A percentile compares a stretch with the other conserved stretches of the same genome.
Conservation (phyloP, 208 protist species). For the Trypanosoma caninum region DNA sequence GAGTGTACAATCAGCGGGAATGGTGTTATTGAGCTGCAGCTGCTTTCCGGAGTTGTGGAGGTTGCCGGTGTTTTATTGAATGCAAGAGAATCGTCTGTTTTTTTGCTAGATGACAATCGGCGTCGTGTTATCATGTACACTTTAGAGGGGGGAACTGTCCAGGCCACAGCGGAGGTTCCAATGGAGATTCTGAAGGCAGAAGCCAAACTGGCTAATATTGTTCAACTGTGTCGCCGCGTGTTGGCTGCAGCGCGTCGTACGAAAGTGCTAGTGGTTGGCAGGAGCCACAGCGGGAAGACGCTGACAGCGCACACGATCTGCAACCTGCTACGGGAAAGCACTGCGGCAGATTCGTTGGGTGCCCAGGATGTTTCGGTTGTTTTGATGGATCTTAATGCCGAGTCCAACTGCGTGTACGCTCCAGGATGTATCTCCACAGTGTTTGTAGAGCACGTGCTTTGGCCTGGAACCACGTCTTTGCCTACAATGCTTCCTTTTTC, state of each 20-base stretch:
- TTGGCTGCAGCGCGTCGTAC: conserved; percentile 26
- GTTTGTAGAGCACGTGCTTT: conserved; percentile 27
- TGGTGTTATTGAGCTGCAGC: conserved; percentile 39
- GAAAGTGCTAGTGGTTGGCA: conserved; percentile 70
- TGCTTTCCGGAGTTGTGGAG: conserved; percentile 68
- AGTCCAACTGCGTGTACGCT: conserved; percentile 64
- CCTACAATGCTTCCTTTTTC: conserved; percentile 50
- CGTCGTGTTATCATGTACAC: conserved; percentile 57
- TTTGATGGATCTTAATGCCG: conserved; percentile 69
- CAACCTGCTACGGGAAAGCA: conserved; percentile 49
- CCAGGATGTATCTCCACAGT: conserved; percentile 58
- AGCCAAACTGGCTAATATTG: conserved; percentile 38
- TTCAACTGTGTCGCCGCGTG: conserved; percentile 57
- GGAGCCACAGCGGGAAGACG: conserved; percentile 50
- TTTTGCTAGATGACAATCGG: conserved; percentile 35
- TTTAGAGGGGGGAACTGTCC: conserved; percentile 62
- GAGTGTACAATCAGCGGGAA: conserved; percentile 61
- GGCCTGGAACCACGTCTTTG: conserved; percentile 40
- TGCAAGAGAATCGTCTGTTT: conserved; percentile 41
- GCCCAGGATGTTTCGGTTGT: conserved; percentile 9
- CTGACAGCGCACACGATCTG: conserved; percentile 68
- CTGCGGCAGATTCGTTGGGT: conserved; percentile 22
- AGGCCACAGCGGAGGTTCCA: conserved; percentile 33
- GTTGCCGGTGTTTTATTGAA: conserved; percentile 66
- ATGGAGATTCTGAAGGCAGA: conserved; percentile 35